Evolutionary conservation across 768 basidiomycete genomes (phyloP).

Genomic region (Rhodotorula taiwanensis): DNA sequence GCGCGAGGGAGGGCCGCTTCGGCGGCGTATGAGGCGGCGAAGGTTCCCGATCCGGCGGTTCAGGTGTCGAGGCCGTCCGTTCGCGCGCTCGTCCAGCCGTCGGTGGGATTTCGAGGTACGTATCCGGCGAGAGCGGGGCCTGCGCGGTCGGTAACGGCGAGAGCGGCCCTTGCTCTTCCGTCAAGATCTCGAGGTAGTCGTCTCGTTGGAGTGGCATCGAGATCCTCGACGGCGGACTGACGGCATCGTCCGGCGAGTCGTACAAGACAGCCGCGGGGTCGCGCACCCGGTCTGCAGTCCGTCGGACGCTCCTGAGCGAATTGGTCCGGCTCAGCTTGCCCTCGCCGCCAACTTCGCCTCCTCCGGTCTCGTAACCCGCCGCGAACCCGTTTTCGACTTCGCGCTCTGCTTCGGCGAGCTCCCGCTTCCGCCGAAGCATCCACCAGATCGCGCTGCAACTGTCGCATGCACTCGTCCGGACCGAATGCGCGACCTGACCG

Average conservation of each 20-base stretch:
- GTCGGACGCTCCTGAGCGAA: background rate
- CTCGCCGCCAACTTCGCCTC: background rate
- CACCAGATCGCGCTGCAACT: slow-evolving; percentile 88
- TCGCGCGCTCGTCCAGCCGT: background rate
- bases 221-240: no score
- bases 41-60: background rate
- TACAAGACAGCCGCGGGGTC: background rate
- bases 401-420: slow-evolving; percentile 40
- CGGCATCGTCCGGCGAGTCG: background rate
- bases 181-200: background rate
- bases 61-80: background rate
- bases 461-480: slow-evolving; percentile 86
- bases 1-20: background rate
- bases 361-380: background rate
- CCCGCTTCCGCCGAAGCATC: slow-evolving; percentile 80
- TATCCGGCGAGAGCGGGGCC: no score
- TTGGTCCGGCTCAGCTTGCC: background rate
- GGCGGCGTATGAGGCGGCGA: background rate
- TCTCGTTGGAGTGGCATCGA: background rate
- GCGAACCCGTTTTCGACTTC: slow-evolving; percentile 51
- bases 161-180: background rate
- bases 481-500: slow-evolving; percentile 90
- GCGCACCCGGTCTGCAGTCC: background rate
- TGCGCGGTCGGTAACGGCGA: no score
- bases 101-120: no score